Percentiles rank a stretch among this genome's conserved stretches.
Evolutionary conservation across 768 basidiomycete genomes (phyloP).

Genomic region (Pleurotus djamor): DNA sequence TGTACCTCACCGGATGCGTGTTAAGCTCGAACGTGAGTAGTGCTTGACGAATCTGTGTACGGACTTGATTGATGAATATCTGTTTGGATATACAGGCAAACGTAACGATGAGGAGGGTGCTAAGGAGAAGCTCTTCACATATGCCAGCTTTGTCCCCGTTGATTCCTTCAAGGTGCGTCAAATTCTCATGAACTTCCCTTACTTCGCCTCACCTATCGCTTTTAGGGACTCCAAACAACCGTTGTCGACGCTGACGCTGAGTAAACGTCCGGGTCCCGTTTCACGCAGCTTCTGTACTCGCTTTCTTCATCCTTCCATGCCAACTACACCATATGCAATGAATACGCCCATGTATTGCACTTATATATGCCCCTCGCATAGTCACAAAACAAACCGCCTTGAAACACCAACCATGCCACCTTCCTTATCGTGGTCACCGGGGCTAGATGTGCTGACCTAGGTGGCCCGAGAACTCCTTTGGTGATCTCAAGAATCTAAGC

Average conservation of each 20-base stretch:
- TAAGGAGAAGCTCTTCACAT: conserved; percentile 96
- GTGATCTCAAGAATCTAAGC: too few relatives aligned
- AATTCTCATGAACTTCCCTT: not conserved
- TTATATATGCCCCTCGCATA: conserved; percentile 3
- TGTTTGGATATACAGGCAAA: conserved; percentile 58
- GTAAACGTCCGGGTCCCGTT: conserved; percentile 32
- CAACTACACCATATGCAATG: not conserved
- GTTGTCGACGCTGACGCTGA: conserved; percentile 82
- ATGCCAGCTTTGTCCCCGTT: conserved; percentile 81
- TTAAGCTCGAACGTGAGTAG: conserved; percentile 88
- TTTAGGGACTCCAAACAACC: conserved; percentile 80
- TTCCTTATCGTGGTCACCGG: not conserved
- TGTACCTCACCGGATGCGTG: conserved; percentile 88
- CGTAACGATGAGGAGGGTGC: conserved; percentile 99
- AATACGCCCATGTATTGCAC: conserved; percentile 6
- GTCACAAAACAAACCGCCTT: not conserved
- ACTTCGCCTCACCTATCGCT: conserved; percentile 6
- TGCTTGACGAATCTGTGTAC: conserved; percentile 11
- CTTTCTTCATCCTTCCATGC: not conserved
- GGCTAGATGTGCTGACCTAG: not conserved
- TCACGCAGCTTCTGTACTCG: not conserved
- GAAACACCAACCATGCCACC: not conserved
- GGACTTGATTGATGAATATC: not conserved
- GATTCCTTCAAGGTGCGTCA: conserved; percentile 77
- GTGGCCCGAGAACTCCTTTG: not conserved